Base-by-base conservation (phyloP, 768 basidiomycete genomes). In the Mycena galericulata region DNA sequence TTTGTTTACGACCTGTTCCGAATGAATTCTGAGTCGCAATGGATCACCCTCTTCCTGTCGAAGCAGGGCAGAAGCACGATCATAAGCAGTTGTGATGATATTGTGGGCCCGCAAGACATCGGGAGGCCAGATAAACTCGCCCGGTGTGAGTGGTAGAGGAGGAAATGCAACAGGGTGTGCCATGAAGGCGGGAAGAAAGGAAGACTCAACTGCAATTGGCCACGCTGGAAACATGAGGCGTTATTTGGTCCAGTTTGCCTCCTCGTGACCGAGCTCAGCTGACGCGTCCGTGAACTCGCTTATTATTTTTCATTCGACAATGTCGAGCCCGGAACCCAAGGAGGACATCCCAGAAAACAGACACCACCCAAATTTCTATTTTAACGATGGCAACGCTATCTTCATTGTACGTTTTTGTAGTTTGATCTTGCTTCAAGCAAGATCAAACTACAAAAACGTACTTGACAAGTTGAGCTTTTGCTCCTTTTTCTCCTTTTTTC, bases 61-160 rank as follows among this genome's bases (percentile, higher is more conserved):
- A 3, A 40, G 36, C 7, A 55, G 6, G 15, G 22, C 15, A 2
- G 54, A 40, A 12, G 53, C 61, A 18, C 61, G 69, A 6, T 55
- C 56, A 46, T 71, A 71, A 0, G 69, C 26, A 15, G 56, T 10
- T 1, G 34, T 17, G 2, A 71, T 26, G 9, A 57, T 66, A 0
- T 20, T 5, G n/a, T 70, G 51, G 2, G 69, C 69, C 3, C 24
- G 26, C 12, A 56, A 9, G 20, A 67, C 58, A 67, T 70, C 50
- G 5, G 65, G 59, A 20, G 58, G 36, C 65, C 69, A 70, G 46
- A 47, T 57, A 26, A 63, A 50, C 22, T 46, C 24, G 1, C 32
- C 60, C 2, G 66, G 69, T 22, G 50, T 61, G 6, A 18, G 20
- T 1, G 69, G 69, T 1, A 71, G 24, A 14, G 27, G 38, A 26